Base-by-base conservation (phyloP, 78 protist species). In the Dictyostelium brefeldianum region DNA sequence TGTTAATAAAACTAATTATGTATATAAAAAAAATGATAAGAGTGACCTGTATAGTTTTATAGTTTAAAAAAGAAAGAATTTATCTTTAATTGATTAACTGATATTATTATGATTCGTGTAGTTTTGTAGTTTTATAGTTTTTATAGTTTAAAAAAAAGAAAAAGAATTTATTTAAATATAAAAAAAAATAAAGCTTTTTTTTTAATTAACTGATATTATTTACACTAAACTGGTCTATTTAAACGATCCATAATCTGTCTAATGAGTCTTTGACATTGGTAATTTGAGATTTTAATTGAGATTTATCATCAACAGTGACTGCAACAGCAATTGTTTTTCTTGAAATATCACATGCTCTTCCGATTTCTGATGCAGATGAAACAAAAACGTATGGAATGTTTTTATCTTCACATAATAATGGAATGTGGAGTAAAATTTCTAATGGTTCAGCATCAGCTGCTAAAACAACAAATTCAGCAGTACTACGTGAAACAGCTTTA, bases 361-460 rank as follows among this genome's bases (percentile, higher is more conserved):
- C 99, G 9, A 99, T 97, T 9, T 98, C 99, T 17, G 71, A 67
- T 96, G 96, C 97, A 43, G 97, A 94, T 50, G 98, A 97, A 36
- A 99, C 99, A 27, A 98, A 98, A 46, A 98, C 98, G 97, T 98
- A 99, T 64, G 99, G 99, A 46, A 98, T 98, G 94, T 98, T 98
- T 98, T 98, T 99, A 97, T 98, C 99, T 94, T 99, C 99, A 92
- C 99, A 98, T 46, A 99, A 97, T 15, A 99, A 98, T 27, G 99
- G 99, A 11, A 99, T 92, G 97, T 98, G 99, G 22, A 99, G 89
- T 14, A 99, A 96, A 51, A 99, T 99, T 94, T 99, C 99, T 14
- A 99, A 85, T 65, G 99, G 99, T 91, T 98, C 99, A 27, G 99
- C 92, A 92, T 99, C 99, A 36, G 99, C 99, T 10, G 99, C 99